Evolutionary conservation across 768 basidiomycete genomes (phyloP).

Genomic region (Mrakia frigida): DNA sequence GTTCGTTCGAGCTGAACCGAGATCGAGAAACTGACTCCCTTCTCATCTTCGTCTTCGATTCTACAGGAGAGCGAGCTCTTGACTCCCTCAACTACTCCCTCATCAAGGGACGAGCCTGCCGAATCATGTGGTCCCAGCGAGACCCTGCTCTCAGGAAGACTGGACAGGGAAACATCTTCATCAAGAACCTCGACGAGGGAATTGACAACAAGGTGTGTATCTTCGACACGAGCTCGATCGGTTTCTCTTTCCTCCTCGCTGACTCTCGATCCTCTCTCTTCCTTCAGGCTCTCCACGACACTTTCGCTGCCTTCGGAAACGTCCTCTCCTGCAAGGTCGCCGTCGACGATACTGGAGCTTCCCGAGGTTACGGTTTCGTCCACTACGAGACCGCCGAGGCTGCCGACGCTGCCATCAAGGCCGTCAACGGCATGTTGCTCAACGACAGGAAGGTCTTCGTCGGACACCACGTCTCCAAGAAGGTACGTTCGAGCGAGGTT

Average conservation of each 20-base stretch:
- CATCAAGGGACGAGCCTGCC: constrained; percentile 97
- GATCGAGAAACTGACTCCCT: background rate
- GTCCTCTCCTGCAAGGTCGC: constrained; percentile 99
- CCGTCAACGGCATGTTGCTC: constrained; percentile 97
- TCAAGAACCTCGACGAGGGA: constrained; percentile 94
- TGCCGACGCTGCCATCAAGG: constrained; percentile 91
- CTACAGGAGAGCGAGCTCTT: constrained; percentile 85
- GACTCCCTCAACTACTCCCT: constrained; percentile 99
- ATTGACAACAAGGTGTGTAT: constrained; percentile 88
- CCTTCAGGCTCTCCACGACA: constrained; percentile 89
- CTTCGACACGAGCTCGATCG: background rate
- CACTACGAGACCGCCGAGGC: constrained; percentile 98
- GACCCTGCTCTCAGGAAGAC: constrained; percentile 99
- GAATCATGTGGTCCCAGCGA: constrained; percentile 99
- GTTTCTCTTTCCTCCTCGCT: background rate
- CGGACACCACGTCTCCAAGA: constrained; percentile 93
- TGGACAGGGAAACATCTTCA: constrained; percentile 99
- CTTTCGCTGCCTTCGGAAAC: constrained; percentile 97
- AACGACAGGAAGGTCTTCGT: constrained; percentile 99
- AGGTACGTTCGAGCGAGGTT: constrained; percentile 51
- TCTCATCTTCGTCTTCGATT: constrained; percentile 10
- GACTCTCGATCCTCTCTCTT: constrained; percentile 19
- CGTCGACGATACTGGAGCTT: constrained; percentile 87
- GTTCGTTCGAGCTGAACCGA: background rate
- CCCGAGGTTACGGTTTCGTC: constrained; percentile 97